Conservation (phyloP, 805 yeast genomes). For the Danielia oregonensis region DNA sequence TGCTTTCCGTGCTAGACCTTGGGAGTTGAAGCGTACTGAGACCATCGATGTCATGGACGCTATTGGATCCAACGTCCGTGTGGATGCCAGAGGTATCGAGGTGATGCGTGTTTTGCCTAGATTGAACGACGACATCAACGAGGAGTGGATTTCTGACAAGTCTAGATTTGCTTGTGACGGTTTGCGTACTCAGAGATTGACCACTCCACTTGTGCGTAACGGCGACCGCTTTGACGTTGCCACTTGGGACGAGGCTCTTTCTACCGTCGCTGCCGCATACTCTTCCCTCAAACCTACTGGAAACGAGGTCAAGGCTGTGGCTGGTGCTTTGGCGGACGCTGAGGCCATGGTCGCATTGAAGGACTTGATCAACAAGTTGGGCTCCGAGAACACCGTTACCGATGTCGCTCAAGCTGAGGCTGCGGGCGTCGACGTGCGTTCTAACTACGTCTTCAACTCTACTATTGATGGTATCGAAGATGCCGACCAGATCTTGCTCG, state of each 20-base stretch:
- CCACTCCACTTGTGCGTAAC: slow-evolving; percentile 70
- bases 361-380: slow-evolving; percentile 71
- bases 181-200: slow-evolving; percentile 78
- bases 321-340: slow-evolving; percentile 80
- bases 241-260: slow-evolving; percentile 84
- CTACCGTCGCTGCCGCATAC: slow-evolving; percentile 63
- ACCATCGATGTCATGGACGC: slow-evolving; percentile 82
- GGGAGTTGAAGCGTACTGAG: slow-evolving; percentile 90
- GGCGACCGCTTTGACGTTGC: slow-evolving; percentile 69
- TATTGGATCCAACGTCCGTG: slow-evolving; percentile 76
- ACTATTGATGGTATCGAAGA: slow-evolving; percentile 75
- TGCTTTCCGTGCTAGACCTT: slow-evolving; percentile 89
- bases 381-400: slow-evolving; percentile 75
- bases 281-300: slow-evolving; percentile 53
- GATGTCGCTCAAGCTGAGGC: slow-evolving; percentile 61
- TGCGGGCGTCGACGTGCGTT: slow-evolving; percentile 69
- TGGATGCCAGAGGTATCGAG: slow-evolving; percentile 82
- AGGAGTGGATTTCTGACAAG: slow-evolving; percentile 90
- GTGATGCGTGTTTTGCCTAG: slow-evolving; percentile 86
- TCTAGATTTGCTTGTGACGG: slow-evolving; percentile 85
- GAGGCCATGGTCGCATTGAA: slow-evolving; percentile 80
- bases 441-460: slow-evolving; percentile 78
- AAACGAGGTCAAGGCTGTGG: slow-evolving; percentile 74
- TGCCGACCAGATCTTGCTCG: slow-evolving; percentile 74
- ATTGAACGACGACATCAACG: slow-evolving; percentile 80